A percentile compares a stretch with the other conserved stretches of the same genome.
phyloP scores from a whole-genome alignment of 2,329 filamentous ascomycete genomes.

The Mycocentrospora acerina region DNA sequence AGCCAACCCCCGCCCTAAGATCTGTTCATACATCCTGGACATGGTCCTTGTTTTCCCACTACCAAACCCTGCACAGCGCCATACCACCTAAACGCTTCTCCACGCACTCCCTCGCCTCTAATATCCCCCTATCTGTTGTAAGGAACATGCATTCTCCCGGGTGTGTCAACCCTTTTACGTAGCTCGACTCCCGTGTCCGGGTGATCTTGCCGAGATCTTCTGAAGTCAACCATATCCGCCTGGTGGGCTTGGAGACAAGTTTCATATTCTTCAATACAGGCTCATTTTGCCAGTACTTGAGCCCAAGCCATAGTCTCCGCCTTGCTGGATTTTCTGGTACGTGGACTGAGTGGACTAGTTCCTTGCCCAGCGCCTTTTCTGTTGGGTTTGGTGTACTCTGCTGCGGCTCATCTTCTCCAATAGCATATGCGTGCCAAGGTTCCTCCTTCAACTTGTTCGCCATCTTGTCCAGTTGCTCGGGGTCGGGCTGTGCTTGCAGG shows the following conservation, averaged over 20 bases:
- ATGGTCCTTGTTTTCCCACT: conserved; percentile 5
- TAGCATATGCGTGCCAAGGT: conserved; percentile 41
- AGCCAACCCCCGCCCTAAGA: background rate
- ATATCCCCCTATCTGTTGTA: conserved; percentile 71
- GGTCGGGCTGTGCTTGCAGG: conserved; percentile 32
- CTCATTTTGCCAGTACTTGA: conserved; percentile 86
- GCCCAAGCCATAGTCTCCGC: conserved; percentile 79
- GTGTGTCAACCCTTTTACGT: conserved; percentile 70
- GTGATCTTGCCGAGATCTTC: conserved; percentile 64
- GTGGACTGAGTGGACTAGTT: conserved; percentile 23
- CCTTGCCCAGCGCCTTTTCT: conserved; percentile 17
- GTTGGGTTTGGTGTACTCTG: background rate
- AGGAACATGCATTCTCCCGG: conserved; percentile 84
- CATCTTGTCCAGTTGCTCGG: conserved; percentile 30
- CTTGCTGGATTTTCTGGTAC: conserved; percentile 64
- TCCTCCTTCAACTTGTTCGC: conserved; percentile 43
- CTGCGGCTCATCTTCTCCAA: conserved; percentile 3
- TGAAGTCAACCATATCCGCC: conserved; percentile 67
- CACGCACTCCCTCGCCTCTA: conserved; percentile 82
- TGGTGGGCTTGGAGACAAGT: conserved; percentile 72
- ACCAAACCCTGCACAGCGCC: conserved; percentile 68
- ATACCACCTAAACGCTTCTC: conserved; percentile 79
- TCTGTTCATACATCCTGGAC: conserved; percentile 7
- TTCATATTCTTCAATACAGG: conserved; percentile 71
- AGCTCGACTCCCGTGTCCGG: conserved; percentile 65